phyloP scores from a whole-genome alignment of 2,329 filamentous ascomycete genomes.

The Davidsoniella eucalypti region DNA sequence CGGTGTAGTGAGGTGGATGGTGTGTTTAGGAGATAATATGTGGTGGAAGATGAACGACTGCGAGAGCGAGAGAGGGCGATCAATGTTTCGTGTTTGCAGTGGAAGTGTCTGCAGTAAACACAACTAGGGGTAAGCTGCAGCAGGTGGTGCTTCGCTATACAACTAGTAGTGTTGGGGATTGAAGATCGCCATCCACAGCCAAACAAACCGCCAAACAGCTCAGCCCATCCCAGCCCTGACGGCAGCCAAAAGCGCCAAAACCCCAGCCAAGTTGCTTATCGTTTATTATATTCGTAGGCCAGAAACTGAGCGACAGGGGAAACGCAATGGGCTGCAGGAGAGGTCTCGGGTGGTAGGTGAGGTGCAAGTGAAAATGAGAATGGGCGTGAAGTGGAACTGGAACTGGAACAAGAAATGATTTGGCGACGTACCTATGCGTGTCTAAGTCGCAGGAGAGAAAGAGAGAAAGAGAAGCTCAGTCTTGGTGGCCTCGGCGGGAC shows the following conservation, averaged over 20 bases:
- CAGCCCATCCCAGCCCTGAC: too few relatives aligned
- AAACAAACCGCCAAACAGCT: too few relatives aligned
- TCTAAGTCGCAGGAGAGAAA: neutral
- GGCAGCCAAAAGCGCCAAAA: too few relatives aligned
- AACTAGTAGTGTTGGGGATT: neutral
- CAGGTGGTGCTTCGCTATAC: neutral
- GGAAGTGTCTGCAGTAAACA: neutral
- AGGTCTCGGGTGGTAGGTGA: neutral
- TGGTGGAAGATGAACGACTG: neutral
- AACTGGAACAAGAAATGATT: neutral
- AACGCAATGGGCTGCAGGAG: neutral
- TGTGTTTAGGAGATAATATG: neutral
- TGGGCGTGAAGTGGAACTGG: neutral
- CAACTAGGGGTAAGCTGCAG: neutral
- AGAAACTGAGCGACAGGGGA: neutral
- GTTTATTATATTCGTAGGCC: neutral
- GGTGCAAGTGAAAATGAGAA: neutral
- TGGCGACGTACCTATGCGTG: neutral
- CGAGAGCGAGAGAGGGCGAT: neutral
- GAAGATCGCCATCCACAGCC: neutral
- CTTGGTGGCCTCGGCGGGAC: slow-evolving; percentile 7
- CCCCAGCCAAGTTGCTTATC: neutral
- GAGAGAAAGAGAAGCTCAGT: neutral
- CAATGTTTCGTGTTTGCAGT: slow-evolving; percentile 2
- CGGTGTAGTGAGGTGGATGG: neutral